phyloP scores from a whole-genome alignment of 2,329 filamentous ascomycete genomes.

The Sclerotinia sclerotiorum region DNA sequence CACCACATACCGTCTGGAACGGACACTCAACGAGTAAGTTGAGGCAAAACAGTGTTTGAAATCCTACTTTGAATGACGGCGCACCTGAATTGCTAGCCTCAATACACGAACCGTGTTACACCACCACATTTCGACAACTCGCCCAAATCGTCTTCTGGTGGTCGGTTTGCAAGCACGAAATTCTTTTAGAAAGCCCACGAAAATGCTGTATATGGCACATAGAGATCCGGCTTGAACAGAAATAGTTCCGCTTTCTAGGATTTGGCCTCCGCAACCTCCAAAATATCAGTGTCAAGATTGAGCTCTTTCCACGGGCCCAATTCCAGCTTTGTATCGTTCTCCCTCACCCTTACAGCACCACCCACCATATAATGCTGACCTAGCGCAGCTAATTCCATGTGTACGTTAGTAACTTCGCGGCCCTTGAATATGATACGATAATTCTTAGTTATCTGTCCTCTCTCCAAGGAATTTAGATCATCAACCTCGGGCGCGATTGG shows the following conservation, averaged over 20 bases:
- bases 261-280: conserved; percentile 30
- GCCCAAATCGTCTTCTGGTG: neutral
- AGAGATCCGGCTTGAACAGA: neutral
- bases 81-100: neutral
- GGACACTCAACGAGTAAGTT: too few relatives aligned
- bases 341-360: conserved; percentile 29
- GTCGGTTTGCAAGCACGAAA: neutral
- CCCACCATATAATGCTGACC: conserved; percentile 39
- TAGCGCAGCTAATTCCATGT: conserved; percentile 36
- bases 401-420: conserved; percentile 34
- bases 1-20: neutral
- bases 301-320: conserved; percentile 30
- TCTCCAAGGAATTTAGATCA: conserved; percentile 28
- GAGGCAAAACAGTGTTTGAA: neutral
- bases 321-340: conserved; percentile 21
- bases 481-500: conserved; percentile 27
- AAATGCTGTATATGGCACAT: too few relatives aligned
- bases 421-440: conserved; percentile 36
- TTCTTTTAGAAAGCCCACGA: too few relatives aligned
- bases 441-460: conserved; percentile 29
- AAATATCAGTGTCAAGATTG: conserved; percentile 34
- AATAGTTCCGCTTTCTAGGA: neutral
- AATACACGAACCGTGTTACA: neutral
- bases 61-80: neutral
- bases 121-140: neutral